Percentiles rank a stretch among this genome's conserved stretches.
These are phyloP conservation scores for Pythium myriotylum DNA, from an alignment of 352 stramenopile species.

Conservation along the genomic window DNA sequence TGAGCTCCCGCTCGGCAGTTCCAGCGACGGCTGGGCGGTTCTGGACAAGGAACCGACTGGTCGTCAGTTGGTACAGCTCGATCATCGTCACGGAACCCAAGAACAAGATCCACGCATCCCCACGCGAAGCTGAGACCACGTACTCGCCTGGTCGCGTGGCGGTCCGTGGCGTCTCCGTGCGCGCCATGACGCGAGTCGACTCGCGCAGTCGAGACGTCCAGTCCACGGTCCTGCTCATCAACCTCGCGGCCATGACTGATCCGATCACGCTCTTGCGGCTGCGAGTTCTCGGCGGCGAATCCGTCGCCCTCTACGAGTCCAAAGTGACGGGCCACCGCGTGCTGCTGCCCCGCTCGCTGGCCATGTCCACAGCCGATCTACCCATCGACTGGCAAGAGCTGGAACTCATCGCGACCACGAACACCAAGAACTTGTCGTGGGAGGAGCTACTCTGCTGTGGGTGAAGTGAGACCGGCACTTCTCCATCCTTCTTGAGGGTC, in stretches of 20 bases:
- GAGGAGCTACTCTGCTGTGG: not conserved
- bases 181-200: conserved; percentile 4
- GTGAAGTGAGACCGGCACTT: no score
- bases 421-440: conserved; percentile 5
- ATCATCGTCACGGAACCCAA: no score
- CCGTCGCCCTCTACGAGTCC: not conserved
- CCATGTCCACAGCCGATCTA: not conserved
- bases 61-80: conserved; percentile 14
- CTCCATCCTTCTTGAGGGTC: no score
- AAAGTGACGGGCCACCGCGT: not conserved
- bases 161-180: no score
- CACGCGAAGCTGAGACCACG: no score
- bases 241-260: conserved; percentile 17
- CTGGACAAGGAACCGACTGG: not conserved
- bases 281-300: not conserved
- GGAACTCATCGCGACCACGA: not conserved
- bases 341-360: not conserved
- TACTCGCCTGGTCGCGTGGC: no score
- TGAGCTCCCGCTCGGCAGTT: not conserved
- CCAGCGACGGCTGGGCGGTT: conserved; percentile 2
- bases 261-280: conserved; percentile 9
- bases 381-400: conserved; percentile 13
- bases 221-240: conserved; percentile 9
- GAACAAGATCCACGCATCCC: no score
- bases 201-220: conserved; percentile 10